These are phyloP conservation scores for Caryopteris hybrid DNA, from an alignment of 305 asterid species.

Conservation along the genomic window DNA sequence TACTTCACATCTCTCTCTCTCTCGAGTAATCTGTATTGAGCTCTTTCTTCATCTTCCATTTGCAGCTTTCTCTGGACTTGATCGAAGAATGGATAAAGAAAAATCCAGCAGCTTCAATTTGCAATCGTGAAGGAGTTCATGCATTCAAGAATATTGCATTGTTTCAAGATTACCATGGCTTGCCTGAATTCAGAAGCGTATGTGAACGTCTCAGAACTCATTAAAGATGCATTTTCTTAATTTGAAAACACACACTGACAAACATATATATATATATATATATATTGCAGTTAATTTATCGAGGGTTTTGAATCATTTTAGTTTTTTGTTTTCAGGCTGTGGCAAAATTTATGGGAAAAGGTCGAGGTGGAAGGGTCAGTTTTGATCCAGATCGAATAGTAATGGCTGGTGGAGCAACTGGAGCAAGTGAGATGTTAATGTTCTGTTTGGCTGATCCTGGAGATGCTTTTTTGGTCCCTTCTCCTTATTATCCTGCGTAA, in stretches of 20 bases:
- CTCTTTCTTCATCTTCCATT: not conserved
- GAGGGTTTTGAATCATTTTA: not conserved
- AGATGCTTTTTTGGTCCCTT: slow-evolving; percentile 61
- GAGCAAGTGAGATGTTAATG: slow-evolving; percentile 56
- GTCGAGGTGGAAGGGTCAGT: slow-evolving; percentile 47
- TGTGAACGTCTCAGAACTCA: not conserved
- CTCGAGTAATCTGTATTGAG: not conserved
- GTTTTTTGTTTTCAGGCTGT: slow-evolving; percentile 35
- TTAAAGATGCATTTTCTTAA: not conserved
- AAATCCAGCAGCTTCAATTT: slow-evolving; percentile 64
- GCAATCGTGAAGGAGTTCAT: slow-evolving; percentile 52
- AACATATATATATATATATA: no score
- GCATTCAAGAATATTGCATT: slow-evolving; percentile 50
- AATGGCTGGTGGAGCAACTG: slow-evolving; percentile 87
- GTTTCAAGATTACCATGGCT: slow-evolving; percentile 88
- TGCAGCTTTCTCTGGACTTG: slow-evolving; percentile 55
- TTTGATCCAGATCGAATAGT: slow-evolving; percentile 61
- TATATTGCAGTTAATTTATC: not conserved
- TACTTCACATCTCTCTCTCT: not conserved
- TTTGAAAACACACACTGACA: no score
- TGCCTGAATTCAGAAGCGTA: slow-evolving; percentile 64
- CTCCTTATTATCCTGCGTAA: slow-evolving; percentile 85
- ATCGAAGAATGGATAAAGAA: slow-evolving; percentile 63
- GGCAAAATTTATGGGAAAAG: slow-evolving; percentile 66
- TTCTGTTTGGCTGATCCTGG: slow-evolving; percentile 70